Base-by-base conservation (phyloP, 2,329 filamentous ascomycete species). In the Beauveria caledonica region DNA sequence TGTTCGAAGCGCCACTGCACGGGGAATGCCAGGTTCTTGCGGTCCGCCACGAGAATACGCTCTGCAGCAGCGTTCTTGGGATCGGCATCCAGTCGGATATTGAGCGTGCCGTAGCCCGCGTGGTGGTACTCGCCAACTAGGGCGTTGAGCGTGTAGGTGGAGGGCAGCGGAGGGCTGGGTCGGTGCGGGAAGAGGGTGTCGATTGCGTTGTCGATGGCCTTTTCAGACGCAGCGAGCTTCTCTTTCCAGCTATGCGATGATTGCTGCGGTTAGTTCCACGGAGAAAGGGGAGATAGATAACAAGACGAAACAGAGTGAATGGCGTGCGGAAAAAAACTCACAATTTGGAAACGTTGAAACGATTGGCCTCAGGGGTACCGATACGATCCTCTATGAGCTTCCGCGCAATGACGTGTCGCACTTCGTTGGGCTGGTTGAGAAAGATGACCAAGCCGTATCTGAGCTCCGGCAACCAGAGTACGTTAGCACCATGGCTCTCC, bases 71-170 rank as follows among this genome's bases (percentile, higher is more conserved):
- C 23, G 19, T 64, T 60, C 3, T 62, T 33, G 0, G 64, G 63
- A 15, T 67, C 51, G 8, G 63, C 46, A 8, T 64, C 60, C 10
- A 61, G 62, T 1, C 59, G 58, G 5, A 73, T 60, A 0, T 63
- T 60, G 11, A 72, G 53, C 1, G 51, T 62, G 21, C 67, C 68
- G 67, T 80, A 80, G 3, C 72, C 77, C 1, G 73, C 71, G 58
- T 80, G 71, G 62, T 68, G 73, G 63, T 80, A 82, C 1, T 70
- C 76, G 3, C 79, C 79, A 1, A 67, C 64, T 21, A 71, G 60
- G 1, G 66, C 62, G 62, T 75, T 74, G 40, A 66, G 65, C 17
- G 65, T 62, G 3, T 79, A 64, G 0, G 74, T 71, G 17, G 68
- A 69, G 3, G 74, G 73, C 33, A 75, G 51, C 0, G 71, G 67